These are phyloP conservation scores for Areca catechu DNA, from an alignment of 176 grass and related monocot genomes.

Conservation along the genomic window DNA sequence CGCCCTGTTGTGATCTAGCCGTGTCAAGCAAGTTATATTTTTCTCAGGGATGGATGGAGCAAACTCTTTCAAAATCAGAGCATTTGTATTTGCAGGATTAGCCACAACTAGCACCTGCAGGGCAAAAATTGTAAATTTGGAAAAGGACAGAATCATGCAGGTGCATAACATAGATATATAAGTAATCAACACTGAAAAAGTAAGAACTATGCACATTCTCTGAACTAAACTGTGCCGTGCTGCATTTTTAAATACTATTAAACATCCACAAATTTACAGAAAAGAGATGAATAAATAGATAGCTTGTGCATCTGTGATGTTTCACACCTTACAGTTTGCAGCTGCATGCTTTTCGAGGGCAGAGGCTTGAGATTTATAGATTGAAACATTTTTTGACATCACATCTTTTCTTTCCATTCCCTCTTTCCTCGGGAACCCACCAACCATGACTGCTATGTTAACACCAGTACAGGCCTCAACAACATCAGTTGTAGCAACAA, in stretches of 20 bases:
- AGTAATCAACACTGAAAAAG: too few species aligned
- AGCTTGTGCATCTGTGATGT: neutral
- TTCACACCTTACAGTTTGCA: constrained; percentile 78
- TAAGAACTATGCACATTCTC: neutral
- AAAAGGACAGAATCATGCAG: too few species aligned
- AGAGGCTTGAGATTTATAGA: constrained; percentile 94
- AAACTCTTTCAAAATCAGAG: constrained; percentile 94
- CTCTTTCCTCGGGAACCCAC: constrained; percentile 96
- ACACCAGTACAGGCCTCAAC: constrained; percentile 96
- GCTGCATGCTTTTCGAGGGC: constrained; percentile 81
- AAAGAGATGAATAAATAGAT: neutral
- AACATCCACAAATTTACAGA: too few species aligned
- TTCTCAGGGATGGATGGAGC: constrained; percentile 91
- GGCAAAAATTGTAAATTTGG: neutral
- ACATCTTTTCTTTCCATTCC: constrained; percentile 99
- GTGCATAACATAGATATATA: too few species aligned
- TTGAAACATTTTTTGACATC: constrained; percentile 97
- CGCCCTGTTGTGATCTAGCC: constrained; percentile 93
- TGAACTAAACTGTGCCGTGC: too few species aligned
- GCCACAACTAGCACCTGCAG: constrained; percentile 91
- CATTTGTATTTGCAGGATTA: constrained; percentile 96
- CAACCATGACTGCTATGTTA: constrained; percentile 92
- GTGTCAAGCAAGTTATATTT: constrained; percentile 92
- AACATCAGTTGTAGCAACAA: constrained; percentile 88
- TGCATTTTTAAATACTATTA: too few species aligned